phyloP scores from a whole-genome alignment of 2,329 filamentous ascomycete genomes.

The Hymenoscyphus scutula region DNA sequence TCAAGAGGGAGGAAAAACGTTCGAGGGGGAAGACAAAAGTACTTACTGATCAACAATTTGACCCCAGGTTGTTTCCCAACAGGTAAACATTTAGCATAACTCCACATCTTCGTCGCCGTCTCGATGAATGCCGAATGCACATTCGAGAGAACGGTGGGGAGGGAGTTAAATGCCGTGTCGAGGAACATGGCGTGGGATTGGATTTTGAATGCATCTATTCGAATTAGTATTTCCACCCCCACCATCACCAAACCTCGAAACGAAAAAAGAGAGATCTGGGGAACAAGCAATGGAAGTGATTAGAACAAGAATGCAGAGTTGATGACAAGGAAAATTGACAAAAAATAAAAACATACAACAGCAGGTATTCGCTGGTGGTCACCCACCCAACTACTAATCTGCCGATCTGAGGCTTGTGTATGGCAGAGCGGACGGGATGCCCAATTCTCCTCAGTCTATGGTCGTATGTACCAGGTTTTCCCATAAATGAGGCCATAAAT shows the following conservation, averaged over 20 bases:
- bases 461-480: conserved; percentile 7
- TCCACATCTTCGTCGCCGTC: conserved; percentile 72
- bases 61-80: conserved; percentile 53
- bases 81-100: conserved; percentile 59
- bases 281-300: neutral
- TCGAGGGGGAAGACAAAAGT: neutral
- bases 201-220: conserved; percentile 69
- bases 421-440: conserved; percentile 33
- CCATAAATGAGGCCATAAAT: neutral
- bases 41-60: conserved; percentile 51
- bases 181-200: conserved; percentile 83
- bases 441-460: conserved; percentile 27
- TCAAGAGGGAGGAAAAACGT: no score
- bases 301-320: neutral
- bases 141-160: conserved; percentile 67
- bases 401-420: conserved; percentile 31
- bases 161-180: conserved; percentile 74
- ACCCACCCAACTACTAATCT: conserved; percentile 31
- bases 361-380: conserved; percentile 33
- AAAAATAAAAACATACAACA: conserved; percentile 31
- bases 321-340: conserved; percentile 3
- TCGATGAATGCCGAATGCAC: conserved; percentile 73
- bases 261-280: conserved; percentile 6
- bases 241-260: conserved; percentile 7
- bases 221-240: neutral